phyloP scores from a whole-genome alignment of 2,329 filamentous ascomycete species.

The Dactylellina drechsleri region DNA sequence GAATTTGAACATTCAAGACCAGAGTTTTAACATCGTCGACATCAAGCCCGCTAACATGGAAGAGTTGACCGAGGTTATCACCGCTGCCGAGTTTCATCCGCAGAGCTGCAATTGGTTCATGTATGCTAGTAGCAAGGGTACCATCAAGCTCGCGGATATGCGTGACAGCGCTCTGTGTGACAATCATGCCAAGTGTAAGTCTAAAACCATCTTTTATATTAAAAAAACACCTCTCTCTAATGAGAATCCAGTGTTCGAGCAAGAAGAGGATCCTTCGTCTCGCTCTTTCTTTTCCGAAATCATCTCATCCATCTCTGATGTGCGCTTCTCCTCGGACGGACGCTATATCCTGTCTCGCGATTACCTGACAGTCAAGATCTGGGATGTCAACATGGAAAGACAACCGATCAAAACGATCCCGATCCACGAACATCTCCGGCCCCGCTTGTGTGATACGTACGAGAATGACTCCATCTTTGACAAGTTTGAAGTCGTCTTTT shows the following conservation, averaged over 20 bases:
- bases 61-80: slow-evolving; percentile 98
- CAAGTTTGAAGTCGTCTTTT: slow-evolving; percentile 99
- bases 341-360: slow-evolving; percentile 97
- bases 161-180: slow-evolving; percentile 95
- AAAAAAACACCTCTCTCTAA: slow-evolving; percentile 49
- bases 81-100: slow-evolving; percentile 96
- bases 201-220: not conserved
- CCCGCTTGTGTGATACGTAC: slow-evolving; percentile 94
- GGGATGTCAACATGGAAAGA: slow-evolving; percentile 99
- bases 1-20: slow-evolving; percentile 99
- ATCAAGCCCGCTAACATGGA: slow-evolving; percentile 99
- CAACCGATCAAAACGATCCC: slow-evolving; percentile 98
- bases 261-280: slow-evolving; percentile 97
- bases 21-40: slow-evolving; percentile 99
- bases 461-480: slow-evolving; percentile 99
- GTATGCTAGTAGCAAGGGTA: slow-evolving; percentile 99
- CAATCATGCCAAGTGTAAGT: slow-evolving; percentile 90
- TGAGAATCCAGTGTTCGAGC: slow-evolving; percentile 85
- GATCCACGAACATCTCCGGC: slow-evolving; percentile 95
- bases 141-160: slow-evolving; percentile 99
- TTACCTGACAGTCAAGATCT: slow-evolving; percentile 99
- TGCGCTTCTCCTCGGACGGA: slow-evolving; percentile 95
- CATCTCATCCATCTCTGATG: slow-evolving; percentile 98
- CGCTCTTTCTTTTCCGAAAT: slow-evolving; percentile 99
- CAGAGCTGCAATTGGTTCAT: slow-evolving; percentile 99